phyloP scores from a whole-genome alignment of 2,329 filamentous ascomycete species.

The Colletotrichum abscissum region DNA sequence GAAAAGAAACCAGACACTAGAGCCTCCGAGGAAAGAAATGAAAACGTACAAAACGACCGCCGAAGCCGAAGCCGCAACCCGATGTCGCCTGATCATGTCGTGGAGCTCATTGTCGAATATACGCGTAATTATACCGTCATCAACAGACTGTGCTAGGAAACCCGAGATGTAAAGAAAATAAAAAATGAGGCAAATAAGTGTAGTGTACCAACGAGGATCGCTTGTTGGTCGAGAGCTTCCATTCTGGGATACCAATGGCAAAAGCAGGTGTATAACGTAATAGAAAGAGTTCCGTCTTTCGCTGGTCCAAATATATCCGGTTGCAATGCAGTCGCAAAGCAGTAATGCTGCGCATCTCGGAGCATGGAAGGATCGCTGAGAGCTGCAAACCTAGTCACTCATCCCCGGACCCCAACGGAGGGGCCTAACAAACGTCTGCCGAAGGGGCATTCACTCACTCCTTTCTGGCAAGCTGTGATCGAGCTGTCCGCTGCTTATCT shows the following conservation, averaged over 20 bases:
- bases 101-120: constrained; percentile 24
- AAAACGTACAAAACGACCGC: constrained; percentile 25
- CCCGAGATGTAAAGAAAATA: not conserved
- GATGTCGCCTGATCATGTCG: constrained; percentile 32
- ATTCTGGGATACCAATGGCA: constrained; percentile 18
- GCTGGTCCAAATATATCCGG: not conserved
- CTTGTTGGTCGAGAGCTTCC: not conserved
- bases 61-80: constrained; percentile 19
- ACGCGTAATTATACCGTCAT: constrained; percentile 29
- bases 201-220: constrained; percentile 8
- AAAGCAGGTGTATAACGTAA: constrained; percentile 16
- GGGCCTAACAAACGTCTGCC: constrained; percentile 26
- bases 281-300: constrained; percentile 1
- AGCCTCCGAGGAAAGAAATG: not conserved
- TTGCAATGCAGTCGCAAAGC: not conserved
- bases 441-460: constrained; percentile 34
- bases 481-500: not conserved
- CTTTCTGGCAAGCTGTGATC: constrained; percentile 16
- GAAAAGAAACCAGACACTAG: not conserved
- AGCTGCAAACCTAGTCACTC: constrained; percentile 33
- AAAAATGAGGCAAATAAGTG: not conserved
- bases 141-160: constrained; percentile 8
- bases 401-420: constrained; percentile 28
- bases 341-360: constrained; percentile 22
- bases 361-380: constrained; percentile 19